Evolutionary conservation across 1,284 basidiomycete species (phyloP).

Genomic region (Neolentinus lepideus): DNA sequence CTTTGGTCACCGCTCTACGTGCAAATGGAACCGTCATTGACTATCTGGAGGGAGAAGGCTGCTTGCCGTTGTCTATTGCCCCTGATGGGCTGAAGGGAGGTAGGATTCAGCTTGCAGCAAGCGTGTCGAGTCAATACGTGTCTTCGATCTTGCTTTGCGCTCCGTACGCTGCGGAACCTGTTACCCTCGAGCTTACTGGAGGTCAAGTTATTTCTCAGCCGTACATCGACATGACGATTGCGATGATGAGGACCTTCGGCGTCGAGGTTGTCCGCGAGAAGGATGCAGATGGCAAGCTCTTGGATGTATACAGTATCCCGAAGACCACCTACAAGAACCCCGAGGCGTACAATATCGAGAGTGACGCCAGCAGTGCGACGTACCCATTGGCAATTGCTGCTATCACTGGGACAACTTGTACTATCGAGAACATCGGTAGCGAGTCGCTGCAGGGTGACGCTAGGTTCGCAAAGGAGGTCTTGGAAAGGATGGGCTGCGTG

Average conservation of each 20-base stretch:
- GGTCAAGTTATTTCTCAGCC: conserved; percentile 97
- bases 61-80: conserved; percentile 84
- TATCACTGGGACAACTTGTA: conserved; percentile 92
- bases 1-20: conserved; percentile 88
- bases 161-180: conserved; percentile 80
- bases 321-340: conserved; percentile 79
- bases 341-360: conserved; percentile 83
- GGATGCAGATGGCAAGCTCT: conserved; percentile 58
- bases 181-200: conserved; percentile 87
- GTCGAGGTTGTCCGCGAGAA: conserved; percentile 67
- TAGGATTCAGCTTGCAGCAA: conserved; percentile 84
- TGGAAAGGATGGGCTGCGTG: conserved; percentile 92
- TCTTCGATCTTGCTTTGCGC: conserved; percentile 95
- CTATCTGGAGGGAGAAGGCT: conserved; percentile 78
- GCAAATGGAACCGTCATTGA: conserved; percentile 78
- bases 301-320: conserved; percentile 88
- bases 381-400: conserved; percentile 97
- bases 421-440: conserved; percentile 88
- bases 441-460: conserved; percentile 94
- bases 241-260: conserved; percentile 97
- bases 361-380: conserved; percentile 92
- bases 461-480: conserved; percentile 87
- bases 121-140: conserved; percentile 97
- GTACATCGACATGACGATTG: conserved; percentile 99
- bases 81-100: conserved; percentile 84